A percentile compares a stretch with the other conserved stretches of the same genome.
Conservation (phyloP, 2,329 filamentous ascomycete genomes). For the Emericellopsis cladophorae region DNA sequence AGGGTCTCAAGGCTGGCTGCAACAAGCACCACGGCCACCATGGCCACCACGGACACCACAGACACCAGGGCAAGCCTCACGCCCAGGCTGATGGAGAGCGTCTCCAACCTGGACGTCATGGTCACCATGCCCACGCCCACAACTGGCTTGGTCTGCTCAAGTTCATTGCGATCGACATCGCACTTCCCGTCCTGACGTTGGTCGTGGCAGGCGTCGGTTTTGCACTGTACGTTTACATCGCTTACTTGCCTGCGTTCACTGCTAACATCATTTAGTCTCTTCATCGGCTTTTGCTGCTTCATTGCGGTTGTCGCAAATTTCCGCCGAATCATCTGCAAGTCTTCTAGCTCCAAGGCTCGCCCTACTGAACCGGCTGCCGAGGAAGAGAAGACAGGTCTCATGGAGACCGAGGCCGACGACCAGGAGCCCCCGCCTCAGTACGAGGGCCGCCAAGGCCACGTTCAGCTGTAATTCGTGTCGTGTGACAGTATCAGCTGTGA, state of each 20-base stretch:
- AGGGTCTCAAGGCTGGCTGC: conserved; percentile 14
- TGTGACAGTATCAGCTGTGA: too few relatives aligned
- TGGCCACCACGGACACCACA: conserved; percentile 8
- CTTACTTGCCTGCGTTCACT: neutral
- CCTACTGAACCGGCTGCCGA: conserved; percentile 20
- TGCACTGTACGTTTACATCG: conserved; percentile 37
- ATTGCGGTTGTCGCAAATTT: conserved; percentile 45
- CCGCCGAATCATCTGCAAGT: conserved; percentile 5
- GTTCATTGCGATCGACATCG: conserved; percentile 46
- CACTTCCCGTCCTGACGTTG: conserved; percentile 57
- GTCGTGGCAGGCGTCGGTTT: conserved; percentile 55
- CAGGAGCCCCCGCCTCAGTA: conserved; percentile 16
- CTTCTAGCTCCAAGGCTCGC: conserved; percentile 20
- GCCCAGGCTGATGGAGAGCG: neutral
- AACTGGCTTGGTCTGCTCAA: conserved; percentile 34
- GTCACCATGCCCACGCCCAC: conserved; percentile 8
- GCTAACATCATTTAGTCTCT: conserved; percentile 32
- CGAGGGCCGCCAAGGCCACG: conserved; percentile 5
- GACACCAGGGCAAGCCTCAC: conserved; percentile 8
- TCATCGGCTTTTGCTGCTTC: conserved; percentile 52
- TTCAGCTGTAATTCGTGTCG: too few relatives aligned
- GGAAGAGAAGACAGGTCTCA: conserved; percentile 38
- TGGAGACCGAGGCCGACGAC: conserved; percentile 19
- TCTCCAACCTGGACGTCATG: conserved; percentile 5
- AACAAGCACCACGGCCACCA: conserved; percentile 5